A percentile compares a stretch with the other conserved stretches of the same genome.
These are phyloP conservation scores for Colletotrichum agaves DNA, from an alignment of 2,329 filamentous ascomycete genomes.

Conservation along the genomic window DNA sequence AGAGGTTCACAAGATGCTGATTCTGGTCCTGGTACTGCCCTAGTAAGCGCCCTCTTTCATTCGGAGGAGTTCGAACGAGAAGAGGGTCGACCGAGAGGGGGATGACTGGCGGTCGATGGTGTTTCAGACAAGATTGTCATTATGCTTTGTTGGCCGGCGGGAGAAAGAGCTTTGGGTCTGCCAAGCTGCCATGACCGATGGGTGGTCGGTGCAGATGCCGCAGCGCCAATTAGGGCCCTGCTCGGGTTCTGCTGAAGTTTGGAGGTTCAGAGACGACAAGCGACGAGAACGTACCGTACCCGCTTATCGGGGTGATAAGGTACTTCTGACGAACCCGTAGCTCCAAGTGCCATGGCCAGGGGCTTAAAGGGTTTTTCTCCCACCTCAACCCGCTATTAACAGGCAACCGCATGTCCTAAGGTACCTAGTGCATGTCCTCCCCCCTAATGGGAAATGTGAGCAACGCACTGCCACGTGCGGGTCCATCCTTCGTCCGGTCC, in stretches of 20 bases:
- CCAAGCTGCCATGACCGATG: constrained; percentile 3
- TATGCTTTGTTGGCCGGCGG: constrained; percentile 24
- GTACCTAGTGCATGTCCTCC: neutral
- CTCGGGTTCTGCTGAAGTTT: no score
- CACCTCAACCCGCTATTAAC: neutral
- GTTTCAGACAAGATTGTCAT: constrained; percentile 38
- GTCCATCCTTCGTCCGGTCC: constrained; percentile 17
- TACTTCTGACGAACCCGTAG: constrained; percentile 16
- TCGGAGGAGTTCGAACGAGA: constrained; percentile 14
- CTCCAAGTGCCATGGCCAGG: constrained; percentile 26
- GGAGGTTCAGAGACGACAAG: neutral
- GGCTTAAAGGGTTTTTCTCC: constrained; percentile 8
- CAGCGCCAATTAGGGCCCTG: no score
- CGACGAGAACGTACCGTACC: constrained; percentile 6
- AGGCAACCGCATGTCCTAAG: neutral
- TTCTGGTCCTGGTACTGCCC: neutral
- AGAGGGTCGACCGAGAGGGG: constrained; percentile 12
- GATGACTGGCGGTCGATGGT: constrained; percentile 31
- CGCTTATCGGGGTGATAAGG: constrained; percentile 24
- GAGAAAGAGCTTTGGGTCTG: constrained; percentile 2
- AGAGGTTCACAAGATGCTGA: neutral
- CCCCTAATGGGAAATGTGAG: neutral
- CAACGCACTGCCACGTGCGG: constrained; percentile 33
- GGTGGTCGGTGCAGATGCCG: neutral
- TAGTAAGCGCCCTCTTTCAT: constrained; percentile 24